These are phyloP conservation scores for Clonostachys sp. DNA, from an alignment of 2,329 filamentous ascomycete species.

Conservation along the genomic window DNA sequence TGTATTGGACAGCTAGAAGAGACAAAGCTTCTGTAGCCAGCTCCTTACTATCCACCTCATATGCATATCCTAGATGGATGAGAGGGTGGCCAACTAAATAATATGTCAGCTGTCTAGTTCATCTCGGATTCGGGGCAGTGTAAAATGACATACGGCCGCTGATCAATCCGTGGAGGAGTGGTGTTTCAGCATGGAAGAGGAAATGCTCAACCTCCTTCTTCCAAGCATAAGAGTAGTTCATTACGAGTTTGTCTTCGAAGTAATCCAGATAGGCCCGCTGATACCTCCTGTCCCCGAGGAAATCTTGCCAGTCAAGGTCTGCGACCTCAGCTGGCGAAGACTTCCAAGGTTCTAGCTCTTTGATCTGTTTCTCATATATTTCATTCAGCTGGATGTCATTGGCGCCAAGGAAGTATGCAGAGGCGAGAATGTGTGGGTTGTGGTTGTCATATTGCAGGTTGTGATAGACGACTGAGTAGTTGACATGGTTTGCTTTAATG, in stretches of 20 bases:
- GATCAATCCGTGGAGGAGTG: slow-evolving; percentile 76
- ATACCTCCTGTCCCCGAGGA: slow-evolving; percentile 72
- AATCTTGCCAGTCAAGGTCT: slow-evolving; percentile 81
- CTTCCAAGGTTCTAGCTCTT: slow-evolving; percentile 72
- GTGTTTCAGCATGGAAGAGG: slow-evolving; percentile 68
- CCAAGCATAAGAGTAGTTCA: slow-evolving; percentile 76
- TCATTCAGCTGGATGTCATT: slow-evolving; percentile 66
- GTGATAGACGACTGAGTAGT: slow-evolving; percentile 79
- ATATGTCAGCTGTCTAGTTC: slow-evolving; percentile 1
- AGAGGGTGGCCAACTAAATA: slow-evolving; percentile 76
- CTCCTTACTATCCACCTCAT: slow-evolving; percentile 80
- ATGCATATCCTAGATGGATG: slow-evolving; percentile 94
- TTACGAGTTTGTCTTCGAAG: slow-evolving; percentile 85
- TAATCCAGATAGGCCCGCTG: slow-evolving; percentile 92
- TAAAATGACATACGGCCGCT: slow-evolving; percentile 60
- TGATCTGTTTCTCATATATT: slow-evolving; percentile 75
- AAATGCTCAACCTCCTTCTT: slow-evolving; percentile 71
- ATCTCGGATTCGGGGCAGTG: background rate
- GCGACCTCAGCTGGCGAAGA: slow-evolving; percentile 83
- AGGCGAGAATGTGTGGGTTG: slow-evolving; percentile 73
- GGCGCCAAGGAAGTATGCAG: slow-evolving; percentile 82
- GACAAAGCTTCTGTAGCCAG: slow-evolving; percentile 84
- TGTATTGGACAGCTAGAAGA: slow-evolving; percentile 55
- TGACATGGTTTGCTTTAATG: slow-evolving; percentile 86
- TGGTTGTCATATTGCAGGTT: slow-evolving; percentile 76